Evolutionary conservation across 2,329 filamentous ascomycete species (phyloP), one percentile per base, ranked within the genome.

Genomic region (Acrocalymma vagum): DNA sequence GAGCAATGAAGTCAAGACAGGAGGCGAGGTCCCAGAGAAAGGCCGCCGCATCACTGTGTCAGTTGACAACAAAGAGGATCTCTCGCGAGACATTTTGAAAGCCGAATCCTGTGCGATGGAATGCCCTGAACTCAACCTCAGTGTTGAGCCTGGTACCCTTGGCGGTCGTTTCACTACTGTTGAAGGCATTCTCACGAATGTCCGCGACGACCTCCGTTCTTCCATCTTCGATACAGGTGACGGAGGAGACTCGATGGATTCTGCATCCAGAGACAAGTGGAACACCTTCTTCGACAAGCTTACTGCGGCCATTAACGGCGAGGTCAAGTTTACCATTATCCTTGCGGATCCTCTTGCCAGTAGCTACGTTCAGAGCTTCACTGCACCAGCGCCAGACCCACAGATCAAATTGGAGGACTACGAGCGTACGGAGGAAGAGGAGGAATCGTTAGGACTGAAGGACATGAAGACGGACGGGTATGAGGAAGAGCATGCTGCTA

Each of bases 131-230:
- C 84, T 97, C 13, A 83, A 86, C 55, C 84, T 99, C 9, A 83
- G 85, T 37, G 90, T 97, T 51, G 91, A 95, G 71, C 91, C 93
- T 0, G 94, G 94, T 41, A 99, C 94, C 0, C 83, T 99, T 13
- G 94, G 94, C 46, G 94, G 94, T 13, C 86, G 94, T 42, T 99
- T 99, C 77, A 99, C 94, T 14, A 99, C 94, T 1, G 86, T 99
- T 14, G 94, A 99, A 71, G 94, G 94, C 47, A 83, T 97, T 14
- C 78, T 97, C 38, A 94, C 90, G 0, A 90, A 99, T 67, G 89
- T 99, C 45, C 88, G 92, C 48, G 86, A 94, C 65, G 93, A 99
- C 69, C 80, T 99, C 16, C 87, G 86, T 65, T 82, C 81, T 32
- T 90, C 95, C 64, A 95, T 97, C 50, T 99, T 95, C 70, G 84